Base-by-base conservation (phyloP, 192 early-diverging fungal species). In the Phlyctochytrium bullatum region DNA sequence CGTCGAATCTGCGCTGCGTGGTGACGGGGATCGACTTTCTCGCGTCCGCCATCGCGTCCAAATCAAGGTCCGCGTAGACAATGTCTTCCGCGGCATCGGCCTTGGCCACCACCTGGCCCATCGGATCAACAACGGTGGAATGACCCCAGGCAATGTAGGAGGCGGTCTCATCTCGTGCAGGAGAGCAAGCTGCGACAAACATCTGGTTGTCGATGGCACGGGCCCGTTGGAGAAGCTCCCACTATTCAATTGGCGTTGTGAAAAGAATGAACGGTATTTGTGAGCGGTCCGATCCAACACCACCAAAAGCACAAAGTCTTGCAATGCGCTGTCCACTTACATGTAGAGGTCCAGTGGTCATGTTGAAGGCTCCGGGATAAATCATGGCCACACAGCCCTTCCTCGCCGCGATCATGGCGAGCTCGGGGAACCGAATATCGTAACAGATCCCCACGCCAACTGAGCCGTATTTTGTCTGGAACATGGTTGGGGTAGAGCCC, bases 331-430 rank as follows among this genome's bases (percentile, higher is more conserved):
- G 40, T 14, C 14, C 10, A 65, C 74, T 59, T 60, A 76, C 74
- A 69, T 97, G 94, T 71, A 96, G 61, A 0, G 95, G 95, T 23
- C 97, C 97, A 1, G 97, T 99, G 12, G 89, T 94, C 76, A 87
- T 90, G 74, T 97, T 99, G 77, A 98, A 98, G 0, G 94, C 95
- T 1, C 93, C 97, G 1, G 95, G 97, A 68, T 97, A 99, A 32
- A 99, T 86, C 95, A 99, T 96, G 20, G 86, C 89, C 25, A 96
- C 72, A 66, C 93, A 94, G 0, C 93, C 91, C 71, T 84, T 85
- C 36, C 92, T 76, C 2, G 94, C 91, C 34, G 95, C 95, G 75
- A 96, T 84, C 89, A 91, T 95, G 40, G 97, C 94, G 69, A 95
- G 78, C 67, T 99, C 97, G 6, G 97, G 97, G 73, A 99, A 99